Evolutionary conservation across 2,329 filamentous ascomycete species (phyloP), one percentile per base, ranked within the genome.

Genomic region (Botrytis aclada): DNA sequence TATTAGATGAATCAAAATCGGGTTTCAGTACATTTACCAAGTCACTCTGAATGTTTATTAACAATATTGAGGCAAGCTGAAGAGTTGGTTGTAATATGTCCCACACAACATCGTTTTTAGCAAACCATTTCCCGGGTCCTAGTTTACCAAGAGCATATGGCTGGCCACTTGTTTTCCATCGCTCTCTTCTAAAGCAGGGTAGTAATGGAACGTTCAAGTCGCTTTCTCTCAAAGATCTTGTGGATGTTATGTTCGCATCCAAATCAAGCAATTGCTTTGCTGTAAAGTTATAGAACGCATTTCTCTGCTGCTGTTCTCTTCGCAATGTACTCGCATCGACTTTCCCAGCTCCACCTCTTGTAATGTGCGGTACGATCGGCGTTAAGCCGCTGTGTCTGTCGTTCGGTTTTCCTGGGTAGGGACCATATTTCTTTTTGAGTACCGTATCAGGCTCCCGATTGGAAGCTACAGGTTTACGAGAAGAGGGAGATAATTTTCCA

Each of bases 251-350:
- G 41, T 67, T 67, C 37, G 65, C 65, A 41, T 67, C 65, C 37
- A 67, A 43, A 56, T 67, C 65, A 56, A 67, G 65, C 29, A 67
- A 51, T 39, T 67, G 16, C 39, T 67, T 67, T 20, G 65, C 65
- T 56, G 65, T 56, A 56, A 67, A 67, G 34, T 37, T 51, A 16
- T 41, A 25, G 41, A 32, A 67, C 1, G 10, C 10, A 22, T 4
- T 5, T 41, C n/a, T 56, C 37, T 69, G 65, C 20, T 12, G 54
- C 47, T 41, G 16, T 69, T 41, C 51, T 22, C 65, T n/a, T 14
- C 25, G n/a, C 10, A 69, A 29, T 10, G 51, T 69, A 56, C 14
- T 25, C n/a, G 34, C 18, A 41, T 41, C 18, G 22, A 20, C 9
- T 25, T 16, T 56, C 7, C 5, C n/a, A 56, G 43, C 9, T 18